Base-by-base conservation (phyloP, 2,329 filamentous ascomycete species). In the Xylariaceae sp. region DNA sequence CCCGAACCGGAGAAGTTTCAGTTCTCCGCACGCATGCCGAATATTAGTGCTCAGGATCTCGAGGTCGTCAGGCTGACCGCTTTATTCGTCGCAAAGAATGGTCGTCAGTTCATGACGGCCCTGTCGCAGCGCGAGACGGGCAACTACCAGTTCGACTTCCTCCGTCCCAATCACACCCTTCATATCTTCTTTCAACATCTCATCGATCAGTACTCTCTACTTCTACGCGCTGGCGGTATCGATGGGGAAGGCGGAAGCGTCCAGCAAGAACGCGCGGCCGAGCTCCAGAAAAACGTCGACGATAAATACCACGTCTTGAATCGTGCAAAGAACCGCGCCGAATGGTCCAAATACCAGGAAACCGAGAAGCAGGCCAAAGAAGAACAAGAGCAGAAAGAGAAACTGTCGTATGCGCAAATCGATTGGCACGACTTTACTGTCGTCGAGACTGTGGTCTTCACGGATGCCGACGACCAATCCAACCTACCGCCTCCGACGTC, bases 361-460 rank as follows among this genome's bases (percentile, higher is more conserved):
- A 75, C 84, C 47, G 89, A 96, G 71, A 92, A 91, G 67, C 82
- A 85, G 60, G 89, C 91, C 75, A 90, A 91, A 65, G 90, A 95
- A 62, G 90, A 95, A 63, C 84, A 91, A 55, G 87, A 86, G 38
- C 88, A 95, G 64, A 83, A 90, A 62, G 89, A 96, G 67, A 85
- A 85, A 62, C 72, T 78, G 18, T 76, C 82, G 47, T 84, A 94
- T 68, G 87, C 87, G 1, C 87, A 94, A 61, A 94, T 99, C 55
- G 94, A 99, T 69, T 99, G 94, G 94, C 89, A 95, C 64, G 92
- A 97, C 66, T 99, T 99, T 62, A 86, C 92, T 32, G 87, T 99
- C 17, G 90, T 96, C 40, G 94, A 96, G 70, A 96, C 91, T 1
- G 91, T 99, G 47, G 77, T 90, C 14, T 99, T 99, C 68, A 90